phyloP scores from a whole-genome alignment of 23 red algal species.

The Agarophyton chilense region DNA sequence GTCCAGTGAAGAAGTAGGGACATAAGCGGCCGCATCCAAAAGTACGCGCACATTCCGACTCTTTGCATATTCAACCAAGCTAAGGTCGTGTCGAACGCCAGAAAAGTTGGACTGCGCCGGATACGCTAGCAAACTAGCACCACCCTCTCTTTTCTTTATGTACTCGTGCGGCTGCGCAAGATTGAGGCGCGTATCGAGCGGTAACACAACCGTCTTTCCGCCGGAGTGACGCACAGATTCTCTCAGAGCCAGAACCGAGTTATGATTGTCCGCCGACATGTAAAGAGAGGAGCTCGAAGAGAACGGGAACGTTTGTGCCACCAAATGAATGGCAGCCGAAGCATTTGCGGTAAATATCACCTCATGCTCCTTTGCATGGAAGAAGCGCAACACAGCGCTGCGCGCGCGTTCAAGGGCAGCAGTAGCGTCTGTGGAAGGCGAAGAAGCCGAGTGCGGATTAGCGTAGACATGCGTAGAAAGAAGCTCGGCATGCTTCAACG shows the following conservation, averaged over 20 bases:
- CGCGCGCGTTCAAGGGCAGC: slow-evolving; percentile 26
- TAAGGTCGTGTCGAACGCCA: slow-evolving; percentile 48
- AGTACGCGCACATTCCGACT: slow-evolving; percentile 14
- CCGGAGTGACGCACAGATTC: slow-evolving; percentile 14
- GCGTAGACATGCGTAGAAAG: slow-evolving; percentile 24
- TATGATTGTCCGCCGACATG: slow-evolving; percentile 54
- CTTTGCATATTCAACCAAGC: slow-evolving; percentile 6
- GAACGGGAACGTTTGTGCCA: slow-evolving; percentile 62
- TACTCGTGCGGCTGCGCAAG: neutral
- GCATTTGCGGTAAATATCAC: slow-evolving; percentile 72
- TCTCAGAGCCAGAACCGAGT: slow-evolving; percentile 53
- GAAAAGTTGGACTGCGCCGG: slow-evolving; percentile 79
- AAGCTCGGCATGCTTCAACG: slow-evolving; percentile 11
- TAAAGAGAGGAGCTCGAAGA: neutral
- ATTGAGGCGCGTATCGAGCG: slow-evolving; percentile 1
- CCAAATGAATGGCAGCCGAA: slow-evolving; percentile 58
- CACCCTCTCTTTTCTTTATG: neutral
- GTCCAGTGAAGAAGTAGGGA: slow-evolving; percentile 46
- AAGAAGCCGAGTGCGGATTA: slow-evolving; percentile 50
- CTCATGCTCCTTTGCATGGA: slow-evolving; percentile 50
- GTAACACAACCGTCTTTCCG: neutral
- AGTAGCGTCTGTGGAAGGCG: slow-evolving; percentile 15
- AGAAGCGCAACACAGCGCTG: slow-evolving; percentile 39
- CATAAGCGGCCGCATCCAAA: slow-evolving; percentile 58
- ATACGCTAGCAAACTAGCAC: slow-evolving; percentile 46